phyloP scores from a whole-genome alignment of 495 filamentous ascomycete genomes.

The Hyaloscypha hepaticicola region DNA sequence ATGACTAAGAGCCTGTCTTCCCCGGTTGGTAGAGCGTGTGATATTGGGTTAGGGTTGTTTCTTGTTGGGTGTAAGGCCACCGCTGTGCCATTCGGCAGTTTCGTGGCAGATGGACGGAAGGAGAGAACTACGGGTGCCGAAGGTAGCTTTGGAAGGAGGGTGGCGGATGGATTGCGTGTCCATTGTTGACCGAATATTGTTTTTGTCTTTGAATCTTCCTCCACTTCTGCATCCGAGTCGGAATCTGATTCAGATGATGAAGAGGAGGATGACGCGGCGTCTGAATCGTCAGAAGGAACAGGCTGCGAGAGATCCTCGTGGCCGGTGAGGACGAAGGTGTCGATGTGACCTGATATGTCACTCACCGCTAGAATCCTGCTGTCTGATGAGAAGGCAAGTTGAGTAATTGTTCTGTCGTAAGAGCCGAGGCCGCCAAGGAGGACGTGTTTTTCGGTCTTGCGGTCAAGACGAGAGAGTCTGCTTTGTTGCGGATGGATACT shows the following conservation, averaged over 20 bases:
- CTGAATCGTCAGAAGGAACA: slow-evolving; percentile 19
- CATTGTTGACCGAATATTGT: slow-evolving; percentile 51
- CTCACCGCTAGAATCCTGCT: slow-evolving; percentile 73
- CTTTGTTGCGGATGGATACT: slow-evolving; percentile 46
- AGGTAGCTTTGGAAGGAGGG: slow-evolving; percentile 75
- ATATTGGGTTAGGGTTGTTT: slow-evolving; percentile 47
- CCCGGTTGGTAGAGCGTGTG: slow-evolving; percentile 38
- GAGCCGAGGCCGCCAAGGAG: slow-evolving; percentile 67
- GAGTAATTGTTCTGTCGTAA: slow-evolving; percentile 75
- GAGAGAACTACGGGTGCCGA: slow-evolving; percentile 68
- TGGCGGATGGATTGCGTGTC: slow-evolving; percentile 62
- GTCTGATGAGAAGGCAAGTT: slow-evolving; percentile 76
- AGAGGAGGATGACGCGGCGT: slow-evolving; percentile 26
- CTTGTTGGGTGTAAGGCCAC: slow-evolving; percentile 43
- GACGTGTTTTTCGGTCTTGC: slow-evolving; percentile 53
- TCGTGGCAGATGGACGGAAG: slow-evolving; percentile 59
- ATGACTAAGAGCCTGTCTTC: slow-evolving; percentile 70
- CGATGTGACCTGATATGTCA: slow-evolving; percentile 82
- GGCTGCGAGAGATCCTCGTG: slow-evolving; percentile 42
- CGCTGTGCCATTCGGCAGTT: slow-evolving; percentile 31
- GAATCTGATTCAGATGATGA: slow-evolving; percentile 42
- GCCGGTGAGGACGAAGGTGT: slow-evolving; percentile 74
- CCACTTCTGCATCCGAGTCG: slow-evolving; percentile 40
- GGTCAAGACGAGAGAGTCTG: slow-evolving; percentile 57
- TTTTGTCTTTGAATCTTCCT: slow-evolving; percentile 27